These are phyloP conservation scores for Thyridium curvatum DNA, from an alignment of 2,329 filamentous ascomycete genomes.

Conservation along the genomic window DNA sequence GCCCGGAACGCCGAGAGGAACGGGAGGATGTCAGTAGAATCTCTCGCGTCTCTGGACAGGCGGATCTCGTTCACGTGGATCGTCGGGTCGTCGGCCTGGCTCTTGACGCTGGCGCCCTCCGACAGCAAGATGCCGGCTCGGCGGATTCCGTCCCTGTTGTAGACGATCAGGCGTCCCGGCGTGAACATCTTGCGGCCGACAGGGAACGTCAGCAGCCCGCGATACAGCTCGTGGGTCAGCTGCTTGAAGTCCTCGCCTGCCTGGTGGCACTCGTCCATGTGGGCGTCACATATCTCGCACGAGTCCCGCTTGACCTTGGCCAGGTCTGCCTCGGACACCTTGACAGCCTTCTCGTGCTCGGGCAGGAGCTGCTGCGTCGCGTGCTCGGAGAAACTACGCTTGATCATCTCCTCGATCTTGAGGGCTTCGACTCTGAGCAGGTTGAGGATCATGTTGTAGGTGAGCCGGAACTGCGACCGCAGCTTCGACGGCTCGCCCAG, in stretches of 20 bases:
- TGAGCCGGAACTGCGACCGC: constrained; percentile 90
- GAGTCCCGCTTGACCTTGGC: constrained; percentile 82
- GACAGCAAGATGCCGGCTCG: constrained; percentile 76
- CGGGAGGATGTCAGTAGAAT: constrained; percentile 80
- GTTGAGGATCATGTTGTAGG: constrained; percentile 99
- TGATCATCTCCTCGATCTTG: constrained; percentile 99
- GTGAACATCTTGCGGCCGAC: constrained; percentile 68
- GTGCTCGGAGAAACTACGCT: constrained; percentile 97
- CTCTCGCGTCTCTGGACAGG: constrained; percentile 59
- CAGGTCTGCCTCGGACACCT: constrained; percentile 84
- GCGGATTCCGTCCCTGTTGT: constrained; percentile 71
- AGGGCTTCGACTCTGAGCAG: constrained; percentile 89
- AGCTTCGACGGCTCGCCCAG: constrained; percentile 92
- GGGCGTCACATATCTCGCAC: constrained; percentile 74
- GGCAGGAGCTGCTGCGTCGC: constrained; percentile 90
- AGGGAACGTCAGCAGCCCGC: constrained; percentile 70
- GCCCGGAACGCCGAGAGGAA: constrained; percentile 68
- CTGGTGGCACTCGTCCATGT: constrained; percentile 75
- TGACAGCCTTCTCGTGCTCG: constrained; percentile 92
- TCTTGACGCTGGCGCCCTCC: constrained; percentile 64
- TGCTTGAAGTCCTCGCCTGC: constrained; percentile 74
- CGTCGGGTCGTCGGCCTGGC: constrained; percentile 51
- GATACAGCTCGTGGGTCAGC: constrained; percentile 75
- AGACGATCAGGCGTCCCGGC: constrained; percentile 69
- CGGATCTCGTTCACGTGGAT: constrained; percentile 76